A percentile compares a stretch with the other conserved stretches of the same genome.
These are phyloP conservation scores for Diaporthe citrichinensis DNA, from an alignment of 2,329 filamentous ascomycete species.

Conservation along the genomic window DNA sequence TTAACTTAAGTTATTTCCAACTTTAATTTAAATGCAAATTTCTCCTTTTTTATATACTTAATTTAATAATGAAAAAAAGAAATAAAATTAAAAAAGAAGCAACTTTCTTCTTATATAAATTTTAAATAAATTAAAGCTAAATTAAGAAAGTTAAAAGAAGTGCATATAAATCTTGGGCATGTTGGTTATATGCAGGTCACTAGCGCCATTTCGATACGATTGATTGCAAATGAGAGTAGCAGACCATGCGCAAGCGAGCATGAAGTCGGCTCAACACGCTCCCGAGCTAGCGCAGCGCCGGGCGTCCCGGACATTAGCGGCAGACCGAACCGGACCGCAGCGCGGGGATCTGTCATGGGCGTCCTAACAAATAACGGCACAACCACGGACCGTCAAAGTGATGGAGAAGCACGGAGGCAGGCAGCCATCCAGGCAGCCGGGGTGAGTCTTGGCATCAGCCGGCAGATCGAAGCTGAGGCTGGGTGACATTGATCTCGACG, in stretches of 20 bases:
- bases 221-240: too few relatives aligned
- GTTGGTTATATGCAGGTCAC: too few relatives aligned
- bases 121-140: too few relatives aligned
- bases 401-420: not conserved
- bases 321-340: conserved; percentile 12
- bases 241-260: not conserved
- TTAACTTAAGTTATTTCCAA: too few relatives aligned
- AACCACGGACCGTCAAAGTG: not conserved
- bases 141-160: too few relatives aligned
- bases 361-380: not conserved
- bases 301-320: conserved; percentile 21
- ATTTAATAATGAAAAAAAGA: too few relatives aligned
- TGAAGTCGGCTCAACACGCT: conserved; percentile 11
- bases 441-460: not conserved
- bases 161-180: too few relatives aligned
- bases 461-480: not conserved
- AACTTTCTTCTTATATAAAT: too few relatives aligned
- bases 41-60: too few relatives aligned
- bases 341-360: not conserved
- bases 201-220: too few relatives aligned
- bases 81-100: too few relatives aligned
- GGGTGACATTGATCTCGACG: not conserved
- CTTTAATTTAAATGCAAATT: too few relatives aligned
- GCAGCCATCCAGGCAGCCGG: not conserved
- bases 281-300: conserved; percentile 12